Base-by-base conservation (phyloP, 2,329 filamentous ascomycete species). In the Colletotrichum viniferum region DNA sequence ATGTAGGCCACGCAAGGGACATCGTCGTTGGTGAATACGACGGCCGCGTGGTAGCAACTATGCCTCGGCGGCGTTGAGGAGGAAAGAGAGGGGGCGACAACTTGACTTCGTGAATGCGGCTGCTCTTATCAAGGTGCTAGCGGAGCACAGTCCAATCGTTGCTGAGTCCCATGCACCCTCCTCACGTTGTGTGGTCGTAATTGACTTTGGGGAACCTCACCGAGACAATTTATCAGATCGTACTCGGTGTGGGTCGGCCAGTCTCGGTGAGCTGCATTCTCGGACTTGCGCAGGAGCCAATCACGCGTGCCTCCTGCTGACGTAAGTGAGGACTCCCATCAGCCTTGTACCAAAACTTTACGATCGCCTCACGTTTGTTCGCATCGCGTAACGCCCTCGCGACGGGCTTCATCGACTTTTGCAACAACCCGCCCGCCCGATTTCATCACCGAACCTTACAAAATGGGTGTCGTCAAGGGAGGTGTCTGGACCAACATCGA, bases 401-500 rank as follows among this genome's bases (percentile, higher is more conserved):
- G 69, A 76, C 64, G 74, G 61, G 55, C 26, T 52, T 32, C 61
- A 70, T 69, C 58, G 34, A 74, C 43, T 38, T 68, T 14, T 38
- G 34, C 43, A 66, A 32, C 58, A 61, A 24, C 13, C 34, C 60
- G 13, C 32, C 5, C 16, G 4, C 26, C n/a, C 38, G 18, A 60
- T 18, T 38, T 18, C 62, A 72, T 65, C 61, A 62, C 16, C 30
- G 36, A 61, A 55, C 7, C 18, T 24, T 80, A 81, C 81, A 87
- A 79, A 74, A 94, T 94, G 92, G 92, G 92, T 78, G 92, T 94
- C 84, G 92, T 94, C 84, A 94, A 94, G 83, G 92, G 92, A 87
- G 92, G 92, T 80, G 92, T 94, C 78, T 94, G 92, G 92, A 94
- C 92, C 64, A 94, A 94, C 81, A 93, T 94, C 70, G 92, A 94